phyloP scores from a whole-genome alignment of 768 basidiomycete species.

The Austroboletus festivus region DNA sequence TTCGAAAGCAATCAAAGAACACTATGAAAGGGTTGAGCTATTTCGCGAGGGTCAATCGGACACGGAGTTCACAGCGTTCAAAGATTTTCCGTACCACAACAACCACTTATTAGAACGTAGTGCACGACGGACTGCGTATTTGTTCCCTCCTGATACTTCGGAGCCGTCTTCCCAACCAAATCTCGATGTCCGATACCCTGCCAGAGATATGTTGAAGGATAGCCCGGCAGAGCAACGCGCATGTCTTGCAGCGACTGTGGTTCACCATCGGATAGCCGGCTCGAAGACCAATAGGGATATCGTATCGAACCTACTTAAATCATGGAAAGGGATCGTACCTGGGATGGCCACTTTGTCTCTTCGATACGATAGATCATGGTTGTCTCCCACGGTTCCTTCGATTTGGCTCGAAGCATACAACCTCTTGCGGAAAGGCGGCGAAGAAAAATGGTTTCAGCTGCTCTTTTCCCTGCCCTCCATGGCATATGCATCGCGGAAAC shows the following conservation, averaged over 20 bases:
- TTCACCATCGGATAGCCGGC: not conserved
- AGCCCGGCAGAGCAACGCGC: slow-evolving; percentile 4
- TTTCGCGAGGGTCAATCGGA: slow-evolving; percentile 3
- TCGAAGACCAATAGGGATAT: not conserved
- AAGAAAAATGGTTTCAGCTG: slow-evolving; percentile 15
- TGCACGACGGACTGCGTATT: slow-evolving; percentile 11
- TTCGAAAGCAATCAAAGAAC: slow-evolving; percentile 29
- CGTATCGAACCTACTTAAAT: slow-evolving; percentile 7
- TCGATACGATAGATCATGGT: slow-evolving; percentile 26
- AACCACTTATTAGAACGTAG: slow-evolving; percentile 17
- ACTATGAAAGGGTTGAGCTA: slow-evolving; percentile 15
- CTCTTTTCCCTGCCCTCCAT: slow-evolving; percentile 30
- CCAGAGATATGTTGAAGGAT: slow-evolving; percentile 6
- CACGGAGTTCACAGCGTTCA: not conserved
- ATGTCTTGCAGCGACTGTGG: not conserved
- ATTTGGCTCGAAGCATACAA: slow-evolving; percentile 29
- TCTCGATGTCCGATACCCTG: slow-evolving; percentile 10
- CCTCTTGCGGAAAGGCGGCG: slow-evolving; percentile 13
- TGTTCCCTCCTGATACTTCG: slow-evolving; percentile 14
- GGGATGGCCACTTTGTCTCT: slow-evolving; percentile 2
- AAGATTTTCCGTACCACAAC: slow-evolving; percentile 3
- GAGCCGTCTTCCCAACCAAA: not conserved
- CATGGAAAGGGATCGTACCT: slow-evolving; percentile 1
- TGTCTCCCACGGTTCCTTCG: slow-evolving; percentile 14
- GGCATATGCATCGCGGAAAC: slow-evolving; percentile 21